Evolutionary conservation across 2,329 filamentous ascomycete genomes (phyloP).

Genomic region (Alternaria ethzedia): DNA sequence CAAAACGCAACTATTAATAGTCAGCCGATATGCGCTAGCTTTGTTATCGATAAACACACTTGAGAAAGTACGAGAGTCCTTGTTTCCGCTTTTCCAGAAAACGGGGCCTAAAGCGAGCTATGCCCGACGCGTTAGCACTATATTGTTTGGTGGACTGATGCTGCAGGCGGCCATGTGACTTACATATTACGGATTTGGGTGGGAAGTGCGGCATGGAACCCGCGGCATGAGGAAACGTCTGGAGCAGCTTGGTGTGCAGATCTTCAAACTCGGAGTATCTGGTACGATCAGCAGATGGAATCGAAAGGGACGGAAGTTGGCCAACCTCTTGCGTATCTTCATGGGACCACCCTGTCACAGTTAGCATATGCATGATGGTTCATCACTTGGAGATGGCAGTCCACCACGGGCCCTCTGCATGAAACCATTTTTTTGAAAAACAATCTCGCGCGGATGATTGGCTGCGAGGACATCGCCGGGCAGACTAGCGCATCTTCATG

Average conservation of each 20-base stretch:
- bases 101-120: constrained; percentile 73
- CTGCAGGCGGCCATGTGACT: constrained; percentile 40
- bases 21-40: constrained; percentile 37
- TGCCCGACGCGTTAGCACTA: constrained; percentile 14
- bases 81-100: constrained; percentile 86
- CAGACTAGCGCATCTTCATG: constrained; percentile 21
- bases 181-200: constrained; percentile 88
- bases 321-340: constrained; percentile 64
- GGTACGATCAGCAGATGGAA: constrained; percentile 25
- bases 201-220: constrained; percentile 89
- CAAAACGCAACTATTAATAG: constrained; percentile 74
- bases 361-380: constrained; percentile 10
- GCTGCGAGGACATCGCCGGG: constrained; percentile 16
- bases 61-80: constrained; percentile 90
- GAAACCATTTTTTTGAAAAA: constrained; percentile 8
- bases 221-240: constrained; percentile 82
- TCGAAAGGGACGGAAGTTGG: not conserved
- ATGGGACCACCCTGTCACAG: constrained; percentile 60
- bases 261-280: constrained; percentile 94
- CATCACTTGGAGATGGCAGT: constrained; percentile 7
- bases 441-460: constrained; percentile 16
- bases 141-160: constrained; percentile 32
- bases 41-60: constrained; percentile 63
- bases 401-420: constrained; percentile 15
- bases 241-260: constrained; percentile 73